Conservation (phyloP, 495 filamentous ascomycete species). For the Jackrogersella multiformis region DNA sequence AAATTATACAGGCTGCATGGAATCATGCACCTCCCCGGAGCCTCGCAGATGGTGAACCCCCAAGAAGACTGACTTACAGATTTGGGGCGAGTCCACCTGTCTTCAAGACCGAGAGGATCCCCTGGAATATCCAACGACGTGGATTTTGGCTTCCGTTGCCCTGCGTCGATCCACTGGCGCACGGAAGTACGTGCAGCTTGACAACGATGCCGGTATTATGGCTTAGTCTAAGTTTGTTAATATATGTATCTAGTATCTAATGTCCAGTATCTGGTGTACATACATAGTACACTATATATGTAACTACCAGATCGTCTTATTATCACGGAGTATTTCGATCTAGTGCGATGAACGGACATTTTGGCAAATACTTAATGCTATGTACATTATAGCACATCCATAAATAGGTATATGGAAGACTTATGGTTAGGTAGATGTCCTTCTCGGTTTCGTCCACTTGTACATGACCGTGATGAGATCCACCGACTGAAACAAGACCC, state of each 20-base stretch:
- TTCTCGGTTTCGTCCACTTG: not conserved
- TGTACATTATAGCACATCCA: not conserved
- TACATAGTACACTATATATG: no score
- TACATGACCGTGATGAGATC: conserved; percentile 18
- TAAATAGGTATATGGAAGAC: not conserved
- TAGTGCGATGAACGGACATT: conserved; percentile 22
- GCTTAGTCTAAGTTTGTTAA: conserved; percentile 8
- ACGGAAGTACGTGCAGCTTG: conserved; percentile 39
- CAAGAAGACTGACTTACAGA: conserved; percentile 18
- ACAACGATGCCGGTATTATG: conserved; percentile 21
- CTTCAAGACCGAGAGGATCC: conserved; percentile 20
- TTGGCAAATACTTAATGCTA: conserved; percentile 3
- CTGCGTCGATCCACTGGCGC: conserved; percentile 42
- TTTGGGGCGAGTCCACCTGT: conserved; percentile 25
- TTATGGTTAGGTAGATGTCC: not conserved
- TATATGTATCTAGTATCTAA: conserved; percentile 3
- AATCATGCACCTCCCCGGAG: conserved; percentile 45
- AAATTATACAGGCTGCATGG: conserved; percentile 44
- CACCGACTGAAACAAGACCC: conserved; percentile 38
- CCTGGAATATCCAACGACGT: conserved; percentile 42
- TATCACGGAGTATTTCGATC: conserved; percentile 24
- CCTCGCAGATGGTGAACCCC: conserved; percentile 40
- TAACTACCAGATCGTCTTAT: conserved; percentile 24
- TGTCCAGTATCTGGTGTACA: not conserved
- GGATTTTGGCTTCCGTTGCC: conserved; percentile 42